Evolutionary conservation across 495 filamentous ascomycete species (phyloP), one percentile per base, ranked within the genome.

Genomic region (Emericellopsis terricola): DNA sequence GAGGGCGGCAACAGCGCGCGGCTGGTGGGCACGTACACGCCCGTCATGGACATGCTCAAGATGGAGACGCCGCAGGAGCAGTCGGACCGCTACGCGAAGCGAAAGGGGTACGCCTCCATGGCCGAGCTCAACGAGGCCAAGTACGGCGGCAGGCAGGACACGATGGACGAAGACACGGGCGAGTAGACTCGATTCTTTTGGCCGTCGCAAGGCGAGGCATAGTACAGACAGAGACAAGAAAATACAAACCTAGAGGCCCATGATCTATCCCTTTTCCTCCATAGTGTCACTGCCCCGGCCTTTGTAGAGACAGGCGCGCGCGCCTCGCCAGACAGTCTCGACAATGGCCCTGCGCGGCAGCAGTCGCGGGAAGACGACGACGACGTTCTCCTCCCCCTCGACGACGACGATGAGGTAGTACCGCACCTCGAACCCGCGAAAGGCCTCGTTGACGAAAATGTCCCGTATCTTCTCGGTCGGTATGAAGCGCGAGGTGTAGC

Each of bases 371-470:
- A 96, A 99, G 3, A 96, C 84, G 19, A 99, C 87, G 8, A 93
- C 76, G 10, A 89, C 71, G 34, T 81, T 75, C 37, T 74, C 71
- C 57, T 96, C 89, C 24, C 79, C 87, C 47, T 92, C 80, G 31
- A 96, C 86, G 41, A 94, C 76, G 8, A 96, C 80, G 8, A 77
- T 72, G 10, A 99, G 60, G 52, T 93, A 93, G 50, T 83, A 91
- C 35, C 77, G 60, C 31, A 94, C 87, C 53, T 84, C 82, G 49
- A 93, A 91, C 27, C 89, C 87, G 39, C 71, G 71, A 56, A 96
- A 96, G 20, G 87, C 89, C 53, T 99, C 89, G 52, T 94, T 83
- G 29, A 99, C 80, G 37, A 94, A 68, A 37, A 96, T 76, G 55
- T 96, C 89, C 36, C 79, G 76, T 27, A 96, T 91, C 48, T 79